Conservation (phyloP, 116 monocot genomes). For the Thalassia testudinum region DNA sequence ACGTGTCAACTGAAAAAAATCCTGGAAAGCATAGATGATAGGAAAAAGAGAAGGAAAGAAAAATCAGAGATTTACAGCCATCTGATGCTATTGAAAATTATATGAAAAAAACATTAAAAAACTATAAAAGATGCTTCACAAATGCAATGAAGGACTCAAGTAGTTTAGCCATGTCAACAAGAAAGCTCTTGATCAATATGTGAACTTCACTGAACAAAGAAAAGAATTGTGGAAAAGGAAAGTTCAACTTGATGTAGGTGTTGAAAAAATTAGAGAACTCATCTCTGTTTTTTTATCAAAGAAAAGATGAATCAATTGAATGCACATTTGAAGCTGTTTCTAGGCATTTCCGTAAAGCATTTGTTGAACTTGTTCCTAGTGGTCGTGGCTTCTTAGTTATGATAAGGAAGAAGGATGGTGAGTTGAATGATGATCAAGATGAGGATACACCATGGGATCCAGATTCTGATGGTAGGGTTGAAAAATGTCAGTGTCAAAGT, state of each 20-base stretch:
- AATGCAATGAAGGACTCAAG: constrained; percentile 79
- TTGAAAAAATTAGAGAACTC: constrained; percentile 95
- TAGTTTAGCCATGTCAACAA: constrained; percentile 99
- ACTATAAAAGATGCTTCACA: constrained; percentile 80
- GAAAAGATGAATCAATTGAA: constrained; percentile 98
- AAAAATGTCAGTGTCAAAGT: constrained; percentile 96
- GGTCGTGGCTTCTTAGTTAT: constrained; percentile 95
- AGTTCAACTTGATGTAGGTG: constrained; percentile 88
- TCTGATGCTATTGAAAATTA: constrained; percentile 97
- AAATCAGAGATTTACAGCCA: constrained; percentile 84
- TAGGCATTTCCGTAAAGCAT: constrained; percentile 90
- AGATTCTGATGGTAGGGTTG: constrained; percentile 91
- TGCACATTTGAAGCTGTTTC: constrained; percentile 97
- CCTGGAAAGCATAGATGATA: constrained; percentile 69
- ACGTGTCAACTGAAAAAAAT: constrained; percentile 63
- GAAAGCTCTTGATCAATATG: constrained; percentile 96
- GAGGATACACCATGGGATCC: constrained; percentile 61
- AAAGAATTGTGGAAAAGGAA: constrained; percentile 79
- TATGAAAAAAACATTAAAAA: constrained; percentile 86
- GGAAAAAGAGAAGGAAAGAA: constrained; percentile 79
- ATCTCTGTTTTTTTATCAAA: constrained; percentile 90
- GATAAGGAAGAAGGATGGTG: constrained; percentile 99
- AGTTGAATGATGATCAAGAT: constrained; percentile 67
- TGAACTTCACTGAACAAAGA: constrained; percentile 93
- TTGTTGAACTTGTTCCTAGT: constrained; percentile 94